Conservation (phyloP, 768 basidiomycete species). For the Pleurotus pulmonarius region DNA sequence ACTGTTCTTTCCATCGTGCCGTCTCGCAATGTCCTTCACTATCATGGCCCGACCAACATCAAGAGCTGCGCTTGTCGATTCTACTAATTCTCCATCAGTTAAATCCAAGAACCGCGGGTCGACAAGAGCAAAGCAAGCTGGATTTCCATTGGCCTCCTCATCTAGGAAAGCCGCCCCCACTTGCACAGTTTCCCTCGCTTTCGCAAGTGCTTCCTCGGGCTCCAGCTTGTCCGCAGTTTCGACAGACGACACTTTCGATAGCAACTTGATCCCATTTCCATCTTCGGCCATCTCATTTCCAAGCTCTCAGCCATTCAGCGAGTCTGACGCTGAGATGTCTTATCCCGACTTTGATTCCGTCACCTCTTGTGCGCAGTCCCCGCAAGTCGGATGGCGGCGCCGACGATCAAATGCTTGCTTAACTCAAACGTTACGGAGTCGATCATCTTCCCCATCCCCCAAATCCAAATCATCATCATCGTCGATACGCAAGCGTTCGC, state of each 20-base stretch:
- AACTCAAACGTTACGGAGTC: constrained; percentile 3
- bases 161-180: constrained; percentile 5
- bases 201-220: neutral
- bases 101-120: neutral
- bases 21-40: neutral
- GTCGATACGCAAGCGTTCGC: constrained; percentile 7
- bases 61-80: neutral
- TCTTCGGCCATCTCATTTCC: constrained; percentile 3
- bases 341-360: neutral
- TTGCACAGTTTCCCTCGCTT: constrained; percentile 4
- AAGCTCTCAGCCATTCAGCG: neutral
- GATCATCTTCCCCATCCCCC: constrained; percentile 5
- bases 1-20: neutral
- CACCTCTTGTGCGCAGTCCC: neutral
- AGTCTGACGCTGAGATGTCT: constrained; percentile 1
- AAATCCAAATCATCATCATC: neutral
- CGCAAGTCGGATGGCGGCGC: constrained; percentile 10
- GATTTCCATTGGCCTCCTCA: constrained; percentile 1
- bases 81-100: neutral
- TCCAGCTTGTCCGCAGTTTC: neutral
- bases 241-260: neutral
- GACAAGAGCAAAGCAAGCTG: neutral
- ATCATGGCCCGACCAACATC: neutral
- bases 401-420: constrained; percentile 11
- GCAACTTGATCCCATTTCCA: neutral